These are phyloP conservation scores for Scutellaria minor DNA, from an alignment of 257 asterid genomes.

Conservation along the genomic window DNA sequence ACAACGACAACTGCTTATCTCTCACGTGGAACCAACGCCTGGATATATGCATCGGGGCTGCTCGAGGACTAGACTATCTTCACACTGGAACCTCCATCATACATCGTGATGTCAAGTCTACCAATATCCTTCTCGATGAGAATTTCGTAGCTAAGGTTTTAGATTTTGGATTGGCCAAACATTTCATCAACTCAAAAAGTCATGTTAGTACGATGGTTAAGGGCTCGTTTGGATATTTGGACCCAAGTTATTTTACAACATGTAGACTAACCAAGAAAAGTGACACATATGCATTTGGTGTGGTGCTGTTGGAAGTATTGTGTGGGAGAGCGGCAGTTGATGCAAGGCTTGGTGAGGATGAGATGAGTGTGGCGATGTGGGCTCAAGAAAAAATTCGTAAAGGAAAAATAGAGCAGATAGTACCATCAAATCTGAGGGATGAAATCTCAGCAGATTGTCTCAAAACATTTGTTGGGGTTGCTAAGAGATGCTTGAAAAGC, in stretches of 20 bases:
- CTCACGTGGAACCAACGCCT: conserved; percentile 11
- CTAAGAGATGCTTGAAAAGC: not conserved
- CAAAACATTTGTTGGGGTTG: not conserved
- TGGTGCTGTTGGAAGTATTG: conserved; percentile 10
- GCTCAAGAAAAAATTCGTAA: not conserved
- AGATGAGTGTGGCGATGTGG: not conserved
- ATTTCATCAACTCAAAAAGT: not conserved
- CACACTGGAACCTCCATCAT: conserved; percentile 25
- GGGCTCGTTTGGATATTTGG: conserved; percentile 25
- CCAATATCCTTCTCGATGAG: conserved; percentile 8
- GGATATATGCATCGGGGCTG: conserved; percentile 12
- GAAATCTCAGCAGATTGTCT: conserved; percentile 2
- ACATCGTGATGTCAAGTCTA: conserved; percentile 30
- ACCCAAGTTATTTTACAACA: conserved; percentile 12
- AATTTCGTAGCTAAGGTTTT: conserved; percentile 7
- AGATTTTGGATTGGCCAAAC: conserved; percentile 26
- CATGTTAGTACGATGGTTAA: not conserved
- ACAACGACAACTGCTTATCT: not conserved
- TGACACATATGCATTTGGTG: conserved; percentile 23
- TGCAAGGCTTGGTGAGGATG: not conserved
- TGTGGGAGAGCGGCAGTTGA: not conserved
- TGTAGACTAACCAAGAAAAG: not conserved
- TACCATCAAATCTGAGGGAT: not conserved
- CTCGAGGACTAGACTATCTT: conserved; percentile 25
- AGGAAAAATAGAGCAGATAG: not conserved